Percentiles rank a stretch among this genome's conserved stretches.
phyloP scores from a whole-genome alignment of 2,329 filamentous ascomycete genomes.

The Acrocalymma vagum region DNA sequence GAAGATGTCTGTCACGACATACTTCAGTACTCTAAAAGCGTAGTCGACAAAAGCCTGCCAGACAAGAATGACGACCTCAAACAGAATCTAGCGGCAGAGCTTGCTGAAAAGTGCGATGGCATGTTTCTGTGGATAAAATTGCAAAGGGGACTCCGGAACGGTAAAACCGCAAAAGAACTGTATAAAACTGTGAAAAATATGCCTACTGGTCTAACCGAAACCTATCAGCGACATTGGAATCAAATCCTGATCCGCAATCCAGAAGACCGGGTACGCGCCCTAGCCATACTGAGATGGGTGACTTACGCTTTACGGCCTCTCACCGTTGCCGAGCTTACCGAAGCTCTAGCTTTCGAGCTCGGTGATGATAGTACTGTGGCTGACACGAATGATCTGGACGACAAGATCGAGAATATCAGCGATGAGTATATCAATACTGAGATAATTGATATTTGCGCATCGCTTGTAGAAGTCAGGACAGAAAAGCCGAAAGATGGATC shows the following conservation, averaged over 20 bases:
- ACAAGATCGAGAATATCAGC: constrained; percentile 33
- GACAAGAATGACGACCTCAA: constrained; percentile 29
- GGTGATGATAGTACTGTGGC: constrained; percentile 13
- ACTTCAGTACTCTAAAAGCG: constrained; percentile 23
- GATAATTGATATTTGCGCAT: constrained; percentile 37
- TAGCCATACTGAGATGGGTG: constrained; percentile 41
- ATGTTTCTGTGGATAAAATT: constrained; percentile 48
- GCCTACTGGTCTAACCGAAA: constrained; percentile 30
- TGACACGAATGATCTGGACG: constrained; percentile 14
- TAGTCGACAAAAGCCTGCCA: constrained; percentile 36
- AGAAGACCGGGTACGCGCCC: constrained; percentile 23
- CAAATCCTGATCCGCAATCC: constrained; percentile 25
- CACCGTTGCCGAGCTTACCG: constrained; percentile 24
- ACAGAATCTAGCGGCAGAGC: constrained; percentile 23
- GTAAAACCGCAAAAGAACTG: constrained; percentile 38
- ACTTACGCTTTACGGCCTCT: constrained; percentile 31
- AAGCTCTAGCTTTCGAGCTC: constrained; percentile 31
- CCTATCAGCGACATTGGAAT: constrained; percentile 44
- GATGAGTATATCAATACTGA: constrained; percentile 39
- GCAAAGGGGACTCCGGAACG: constrained; percentile 29
- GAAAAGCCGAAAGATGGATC: constrained; percentile 2
- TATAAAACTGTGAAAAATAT: constrained; percentile 32
- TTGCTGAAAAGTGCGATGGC: constrained; percentile 37
- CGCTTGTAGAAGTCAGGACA: constrained; percentile 33
- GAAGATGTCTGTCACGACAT: constrained; percentile 34